Evolutionary conservation across 148 eudicot species (phyloP), one percentile per base, ranked within the genome.

Genomic region (Chenopodium album): DNA sequence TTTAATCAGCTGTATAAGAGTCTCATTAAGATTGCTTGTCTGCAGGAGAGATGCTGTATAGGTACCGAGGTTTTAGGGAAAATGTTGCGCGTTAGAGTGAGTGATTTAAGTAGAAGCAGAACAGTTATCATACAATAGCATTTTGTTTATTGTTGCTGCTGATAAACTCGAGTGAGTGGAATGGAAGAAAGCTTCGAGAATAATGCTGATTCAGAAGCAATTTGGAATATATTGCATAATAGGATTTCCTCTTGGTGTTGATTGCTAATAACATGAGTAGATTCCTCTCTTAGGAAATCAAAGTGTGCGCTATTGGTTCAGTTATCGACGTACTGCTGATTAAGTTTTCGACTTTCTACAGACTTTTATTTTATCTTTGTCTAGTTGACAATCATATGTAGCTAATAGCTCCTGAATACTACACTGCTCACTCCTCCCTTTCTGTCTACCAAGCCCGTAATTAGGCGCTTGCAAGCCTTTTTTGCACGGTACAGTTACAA

Each of bases 371-470:
- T 23, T 26, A 13, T 12, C 17, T 41, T 62, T n/a, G 37, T 62
- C 69, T 32, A 62, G n/a, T 22, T 70, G 59, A 20, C 73, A 28
- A 48, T 52, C 71, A 44, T 63, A 74, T 41, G 78, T 81, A 60
- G 71, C n/a, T 48, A 34, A 20, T 26, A 69, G 31, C 41, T 69
- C 48, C n/a, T 69, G 64, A 28, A 0, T 71, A 6, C 0, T 2
- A 44, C 66, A 32, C 23, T 72, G 65, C 73, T 81, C 73, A 74
- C 41, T 69, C 75, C 37, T 47, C 41, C 65, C 81, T 23, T 65
- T 71, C 76, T 73, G 83, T 80, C 78, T 63, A 74, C 71, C 70
- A 46, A 62, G 63, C 71, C 59, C 32, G 2, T 41, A 37, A 28
- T 47, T 2, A 48, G 71, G 68, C 13, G 7, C 37, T 77, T 50